These are phyloP conservation scores for Tricholoma hemisulphureum DNA, from an alignment of 768 basidiomycete genomes.

Conservation along the genomic window DNA sequence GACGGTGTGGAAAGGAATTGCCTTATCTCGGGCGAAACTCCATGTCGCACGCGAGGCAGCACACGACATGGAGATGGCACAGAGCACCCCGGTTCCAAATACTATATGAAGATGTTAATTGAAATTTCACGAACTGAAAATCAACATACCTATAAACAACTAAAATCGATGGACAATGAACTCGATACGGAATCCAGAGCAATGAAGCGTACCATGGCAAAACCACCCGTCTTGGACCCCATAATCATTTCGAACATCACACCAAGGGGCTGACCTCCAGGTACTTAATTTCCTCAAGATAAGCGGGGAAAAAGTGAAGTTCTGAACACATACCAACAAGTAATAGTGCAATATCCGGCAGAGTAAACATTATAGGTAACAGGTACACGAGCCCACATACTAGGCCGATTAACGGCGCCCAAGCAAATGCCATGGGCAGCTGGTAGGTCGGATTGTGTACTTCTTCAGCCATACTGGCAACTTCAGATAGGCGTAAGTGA, in stretches of 20 bases:
- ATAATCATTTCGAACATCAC: constrained; percentile 62
- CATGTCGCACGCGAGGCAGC: constrained; percentile 72
- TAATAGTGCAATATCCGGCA: constrained; percentile 54
- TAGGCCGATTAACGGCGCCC: constrained; percentile 52
- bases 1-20: constrained; percentile 50
- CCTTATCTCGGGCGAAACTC: constrained; percentile 69
- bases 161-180: constrained; percentile 10
- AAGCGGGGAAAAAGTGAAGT: not conserved
- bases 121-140: not conserved
- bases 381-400: constrained; percentile 53
- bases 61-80: constrained; percentile 63
- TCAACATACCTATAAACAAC: constrained; percentile 42
- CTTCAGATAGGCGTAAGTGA: constrained; percentile 23
- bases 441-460: constrained; percentile 55
- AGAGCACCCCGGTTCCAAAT: constrained; percentile 57
- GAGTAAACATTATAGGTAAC: constrained; percentile 63
- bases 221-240: constrained; percentile 59
- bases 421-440: constrained; percentile 54
- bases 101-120: constrained; percentile 34
- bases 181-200: not conserved
- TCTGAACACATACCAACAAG: constrained; percentile 41
- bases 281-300: constrained; percentile 38
- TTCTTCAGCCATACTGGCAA: constrained; percentile 68
- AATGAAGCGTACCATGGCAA: constrained; percentile 48
- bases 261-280: constrained; percentile 64